phyloP scores from a whole-genome alignment of 23 red algal species.

The Chondrus crispus region DNA sequence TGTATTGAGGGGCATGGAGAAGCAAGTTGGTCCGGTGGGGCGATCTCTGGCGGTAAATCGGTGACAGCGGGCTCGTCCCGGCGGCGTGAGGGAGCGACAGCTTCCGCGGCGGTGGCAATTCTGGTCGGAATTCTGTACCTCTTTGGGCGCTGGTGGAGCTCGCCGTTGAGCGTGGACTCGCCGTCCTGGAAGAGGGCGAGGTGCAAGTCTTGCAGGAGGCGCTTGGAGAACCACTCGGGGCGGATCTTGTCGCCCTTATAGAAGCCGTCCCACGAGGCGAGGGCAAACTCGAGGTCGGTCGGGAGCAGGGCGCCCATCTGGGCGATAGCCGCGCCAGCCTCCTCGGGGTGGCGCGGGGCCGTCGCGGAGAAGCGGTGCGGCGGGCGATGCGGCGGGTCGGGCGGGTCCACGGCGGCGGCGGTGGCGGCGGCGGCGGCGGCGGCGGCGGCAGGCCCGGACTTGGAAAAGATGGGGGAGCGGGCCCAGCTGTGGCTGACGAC shows the following conservation, averaged over 20 bases:
- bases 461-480: not conserved
- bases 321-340: conserved; percentile 36
- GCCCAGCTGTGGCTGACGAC: conserved; percentile 19
- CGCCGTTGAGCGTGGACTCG: not conserved
- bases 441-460: not conserved
- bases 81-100: not conserved
- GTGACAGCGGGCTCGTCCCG: not conserved
- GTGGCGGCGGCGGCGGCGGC: not conserved
- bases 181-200: not conserved
- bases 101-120: not conserved
- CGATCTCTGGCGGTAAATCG: not conserved
- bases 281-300: conserved; percentile 50
- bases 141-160: not conserved
- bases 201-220: not conserved
- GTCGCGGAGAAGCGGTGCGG: too few relatives aligned
- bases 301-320: conserved; percentile 27
- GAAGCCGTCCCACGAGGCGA: conserved; percentile 42
- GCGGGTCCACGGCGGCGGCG: not conserved
- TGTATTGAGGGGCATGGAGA: not conserved
- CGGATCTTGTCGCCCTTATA: not conserved
- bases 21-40: not conserved
- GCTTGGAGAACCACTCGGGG: not conserved
- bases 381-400: too few relatives aligned
- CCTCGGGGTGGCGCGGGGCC: not conserved
- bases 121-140: not conserved